Percentiles rank a stretch among this genome's conserved stretches.
Evolutionary conservation across 176 grass and related monocot species (phyloP).

Genomic region (Stipa capillata): DNA sequence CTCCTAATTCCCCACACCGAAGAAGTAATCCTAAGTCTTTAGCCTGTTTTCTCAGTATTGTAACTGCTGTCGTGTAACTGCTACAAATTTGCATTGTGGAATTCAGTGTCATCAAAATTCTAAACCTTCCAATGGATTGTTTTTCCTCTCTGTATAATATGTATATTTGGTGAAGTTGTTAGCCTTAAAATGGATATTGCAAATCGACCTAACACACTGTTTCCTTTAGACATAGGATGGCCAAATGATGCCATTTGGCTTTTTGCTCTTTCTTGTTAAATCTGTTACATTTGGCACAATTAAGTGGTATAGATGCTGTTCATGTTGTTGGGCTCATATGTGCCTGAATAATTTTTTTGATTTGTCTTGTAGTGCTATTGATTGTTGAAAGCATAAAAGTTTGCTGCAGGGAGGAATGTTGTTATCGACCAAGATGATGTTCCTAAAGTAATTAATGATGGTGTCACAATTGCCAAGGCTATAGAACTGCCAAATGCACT

Average conservation of each 20-base stretch:
- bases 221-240: not conserved
- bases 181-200: not conserved
- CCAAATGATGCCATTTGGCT: not conserved
- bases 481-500: slow-evolving; percentile 74
- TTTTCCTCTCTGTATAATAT: not conserved
- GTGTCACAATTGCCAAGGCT: slow-evolving; percentile 74
- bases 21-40: not conserved
- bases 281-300: not conserved
- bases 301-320: not conserved
- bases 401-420: slow-evolving; percentile 81
- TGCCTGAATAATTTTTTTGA: not conserved
- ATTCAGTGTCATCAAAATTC: not conserved
- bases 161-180: not conserved
- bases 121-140: not conserved
- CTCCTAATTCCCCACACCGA: not conserved
- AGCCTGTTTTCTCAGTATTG: not conserved
- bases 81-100: not conserved
- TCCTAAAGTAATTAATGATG: slow-evolving; percentile 93
- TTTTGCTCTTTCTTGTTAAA: not conserved
- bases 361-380: slow-evolving; percentile 23
- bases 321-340: not conserved
- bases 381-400: slow-evolving; percentile 17
- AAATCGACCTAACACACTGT: not conserved
- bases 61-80: not conserved
- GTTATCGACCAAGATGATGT: slow-evolving; percentile 76